phyloP scores from a whole-genome alignment of 1,139 yeast species.

The Zygosaccharomyces sapae region DNA sequence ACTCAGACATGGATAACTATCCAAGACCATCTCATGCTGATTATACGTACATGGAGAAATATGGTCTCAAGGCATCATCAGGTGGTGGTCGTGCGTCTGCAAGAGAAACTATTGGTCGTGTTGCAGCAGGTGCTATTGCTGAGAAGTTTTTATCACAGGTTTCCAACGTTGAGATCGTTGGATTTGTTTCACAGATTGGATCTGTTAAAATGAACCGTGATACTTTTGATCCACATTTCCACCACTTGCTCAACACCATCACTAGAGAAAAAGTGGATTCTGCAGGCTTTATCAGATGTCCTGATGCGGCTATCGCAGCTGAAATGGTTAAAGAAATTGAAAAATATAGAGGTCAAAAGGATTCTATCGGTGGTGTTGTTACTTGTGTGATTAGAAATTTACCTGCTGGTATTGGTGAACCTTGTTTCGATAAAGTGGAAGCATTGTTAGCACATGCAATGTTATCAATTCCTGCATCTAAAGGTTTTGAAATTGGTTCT shows the following conservation, averaged over 20 bases:
- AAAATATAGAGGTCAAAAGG: slow-evolving; percentile 77
- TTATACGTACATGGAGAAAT: slow-evolving; percentile 83
- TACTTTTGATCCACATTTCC: slow-evolving; percentile 60
- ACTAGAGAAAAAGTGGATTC: slow-evolving; percentile 87
- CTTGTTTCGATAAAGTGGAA: slow-evolving; percentile 93
- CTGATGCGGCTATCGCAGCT: slow-evolving; percentile 66
- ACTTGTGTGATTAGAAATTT: slow-evolving; percentile 93
- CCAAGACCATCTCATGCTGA: slow-evolving; percentile 99
- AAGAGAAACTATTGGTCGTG: slow-evolving; percentile 96
- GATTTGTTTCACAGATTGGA: slow-evolving; percentile 92
- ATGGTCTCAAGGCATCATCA: slow-evolving; percentile 86
- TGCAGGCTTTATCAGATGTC: slow-evolving; percentile 90
- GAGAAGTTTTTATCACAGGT: slow-evolving; percentile 78
- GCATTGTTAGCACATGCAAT: slow-evolving; percentile 95
- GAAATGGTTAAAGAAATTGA: slow-evolving; percentile 85
- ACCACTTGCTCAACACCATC: slow-evolving; percentile 61
- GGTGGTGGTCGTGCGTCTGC: slow-evolving; percentile 99
- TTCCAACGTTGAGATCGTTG: slow-evolving; percentile 87
- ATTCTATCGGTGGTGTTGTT: slow-evolving; percentile 96
- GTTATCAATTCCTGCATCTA: slow-evolving; percentile 95
- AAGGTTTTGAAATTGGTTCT: slow-evolving; percentile 95
- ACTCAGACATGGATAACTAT: slow-evolving; percentile 87
- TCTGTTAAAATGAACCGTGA: slow-evolving; percentile 69
- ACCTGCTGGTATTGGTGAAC: slow-evolving; percentile 95
- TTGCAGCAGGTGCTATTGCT: slow-evolving; percentile 98